Percentiles rank a stretch among this genome's conserved stretches.
These are phyloP conservation scores for Phytophthora uliginosa DNA, from an alignment of 352 stramenopile genomes.

Conservation along the genomic window DNA sequence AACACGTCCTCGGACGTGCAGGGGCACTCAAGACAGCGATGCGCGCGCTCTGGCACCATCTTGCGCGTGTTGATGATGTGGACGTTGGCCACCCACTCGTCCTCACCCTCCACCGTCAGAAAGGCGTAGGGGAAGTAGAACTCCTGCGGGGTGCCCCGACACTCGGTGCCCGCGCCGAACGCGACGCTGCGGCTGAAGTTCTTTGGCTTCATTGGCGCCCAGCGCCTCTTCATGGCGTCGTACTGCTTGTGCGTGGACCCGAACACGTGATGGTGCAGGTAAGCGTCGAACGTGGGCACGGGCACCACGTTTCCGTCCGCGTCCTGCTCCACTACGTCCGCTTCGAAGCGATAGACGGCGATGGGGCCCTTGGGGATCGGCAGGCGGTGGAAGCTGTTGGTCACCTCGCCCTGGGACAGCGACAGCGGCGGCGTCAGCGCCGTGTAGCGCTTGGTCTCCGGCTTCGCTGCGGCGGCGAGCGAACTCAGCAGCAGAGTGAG, in stretches of 20 bases:
- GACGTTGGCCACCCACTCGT: conserved; percentile 86
- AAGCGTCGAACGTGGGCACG: conserved; percentile 76
- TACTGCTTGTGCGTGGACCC: conserved; percentile 79
- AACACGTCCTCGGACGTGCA: conserved; percentile 78
- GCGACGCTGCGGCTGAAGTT: conserved; percentile 79
- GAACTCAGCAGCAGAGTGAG: conserved; percentile 12
- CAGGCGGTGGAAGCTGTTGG: conserved; percentile 80
- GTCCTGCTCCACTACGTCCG: conserved; percentile 77
- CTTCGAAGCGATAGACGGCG: conserved; percentile 84
- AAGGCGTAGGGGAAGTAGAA: conserved; percentile 87
- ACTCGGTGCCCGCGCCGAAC: conserved; percentile 85
- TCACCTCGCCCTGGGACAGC: conserved; percentile 78
- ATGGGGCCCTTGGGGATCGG: conserved; percentile 83
- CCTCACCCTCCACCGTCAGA: conserved; percentile 78
- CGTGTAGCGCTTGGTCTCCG: conserved; percentile 68
- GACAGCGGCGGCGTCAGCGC: conserved; percentile 70
- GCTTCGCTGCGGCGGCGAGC: conserved; percentile 19
- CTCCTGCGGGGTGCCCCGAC: conserved; percentile 80
- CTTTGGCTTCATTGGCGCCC: conserved; percentile 81
- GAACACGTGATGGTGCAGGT: conserved; percentile 88
- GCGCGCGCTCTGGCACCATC: conserved; percentile 50
- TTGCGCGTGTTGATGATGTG: conserved; percentile 88
- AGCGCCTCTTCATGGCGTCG: conserved; percentile 52
- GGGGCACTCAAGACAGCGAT: conserved; percentile 81
- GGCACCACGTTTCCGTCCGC: conserved; percentile 57